These are phyloP conservation scores for Macrolepiota dolichaula DNA, from an alignment of 768 basidiomycete genomes.

Conservation along the genomic window DNA sequence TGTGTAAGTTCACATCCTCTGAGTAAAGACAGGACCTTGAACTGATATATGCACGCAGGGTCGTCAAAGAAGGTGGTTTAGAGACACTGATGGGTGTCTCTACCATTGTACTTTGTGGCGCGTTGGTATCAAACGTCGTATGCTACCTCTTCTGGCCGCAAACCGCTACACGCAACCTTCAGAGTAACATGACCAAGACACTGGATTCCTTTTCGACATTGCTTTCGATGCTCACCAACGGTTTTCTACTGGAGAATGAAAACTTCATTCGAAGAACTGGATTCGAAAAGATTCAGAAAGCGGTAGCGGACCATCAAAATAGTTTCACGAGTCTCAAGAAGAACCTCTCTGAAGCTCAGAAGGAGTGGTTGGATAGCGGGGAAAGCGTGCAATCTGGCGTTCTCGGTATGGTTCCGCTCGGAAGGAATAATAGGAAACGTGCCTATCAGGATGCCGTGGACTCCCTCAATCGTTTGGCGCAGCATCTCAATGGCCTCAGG, in stretches of 20 bases:
- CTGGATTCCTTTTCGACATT: conserved; percentile 89
- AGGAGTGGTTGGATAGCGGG: conserved; percentile 59
- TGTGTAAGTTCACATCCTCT: conserved; percentile 45
- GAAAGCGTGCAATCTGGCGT: conserved; percentile 15
- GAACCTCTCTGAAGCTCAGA: conserved; percentile 81
- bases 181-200: conserved; percentile 80
- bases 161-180: conserved; percentile 79
- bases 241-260: conserved; percentile 81
- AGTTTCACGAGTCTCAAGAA: conserved; percentile 90
- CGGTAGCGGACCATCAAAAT: conserved; percentile 81
- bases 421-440: conserved; percentile 32
- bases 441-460: conserved; percentile 87
- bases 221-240: conserved; percentile 73
- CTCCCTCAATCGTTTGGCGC: conserved; percentile 84
- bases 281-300: conserved; percentile 66
- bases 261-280: conserved; percentile 46
- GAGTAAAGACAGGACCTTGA: background rate
- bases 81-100: conserved; percentile 70
- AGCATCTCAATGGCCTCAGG: conserved; percentile 88
- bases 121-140: conserved; percentile 73
- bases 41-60: conserved; percentile 31
- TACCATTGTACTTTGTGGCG: conserved; percentile 76
- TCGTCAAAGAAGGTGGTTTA: conserved; percentile 88
- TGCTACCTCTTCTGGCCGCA: conserved; percentile 85
- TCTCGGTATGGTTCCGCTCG: conserved; percentile 8